Evolutionary conservation across 768 basidiomycete species (phyloP).

Genomic region (Dendrothele bispora): DNA sequence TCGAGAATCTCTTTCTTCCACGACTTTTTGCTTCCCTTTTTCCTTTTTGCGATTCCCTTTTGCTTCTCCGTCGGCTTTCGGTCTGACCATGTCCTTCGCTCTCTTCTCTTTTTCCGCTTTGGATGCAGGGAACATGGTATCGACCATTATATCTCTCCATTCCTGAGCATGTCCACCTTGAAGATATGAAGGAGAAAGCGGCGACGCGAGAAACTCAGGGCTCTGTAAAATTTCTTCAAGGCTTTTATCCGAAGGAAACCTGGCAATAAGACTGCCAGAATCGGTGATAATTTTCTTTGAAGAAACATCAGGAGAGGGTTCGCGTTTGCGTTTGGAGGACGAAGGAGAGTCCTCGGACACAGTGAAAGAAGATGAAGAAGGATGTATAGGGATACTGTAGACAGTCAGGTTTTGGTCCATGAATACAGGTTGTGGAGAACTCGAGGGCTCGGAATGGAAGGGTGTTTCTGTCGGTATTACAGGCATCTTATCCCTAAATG

Average conservation of each 20-base stretch:
- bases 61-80: neutral
- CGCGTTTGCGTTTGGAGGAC: constrained; percentile 45
- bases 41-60: constrained; percentile 9
- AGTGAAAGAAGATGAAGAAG: neutral
- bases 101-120: constrained; percentile 13
- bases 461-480: constrained; percentile 47
- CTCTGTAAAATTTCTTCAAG: neutral
- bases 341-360: constrained; percentile 10
- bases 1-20: too few relatives aligned
- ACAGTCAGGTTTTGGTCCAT: constrained; percentile 64
- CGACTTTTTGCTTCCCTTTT: constrained; percentile 6
- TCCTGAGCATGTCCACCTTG: constrained; percentile 47
- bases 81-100: neutral
- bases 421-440: constrained; percentile 45
- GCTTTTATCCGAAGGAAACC: constrained; percentile 24
- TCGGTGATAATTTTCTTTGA: constrained; percentile 29
- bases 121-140: constrained; percentile 62
- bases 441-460: constrained; percentile 19
- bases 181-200: constrained; percentile 31
- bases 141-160: constrained; percentile 53
- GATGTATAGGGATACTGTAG: constrained; percentile 54
- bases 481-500: constrained; percentile 49
- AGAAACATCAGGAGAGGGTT: constrained; percentile 34
- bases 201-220: neutral
- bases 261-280: constrained; percentile 38